Conservation (phyloP, 2,329 filamentous ascomycete species). For the Fusarium sp. region DNA sequence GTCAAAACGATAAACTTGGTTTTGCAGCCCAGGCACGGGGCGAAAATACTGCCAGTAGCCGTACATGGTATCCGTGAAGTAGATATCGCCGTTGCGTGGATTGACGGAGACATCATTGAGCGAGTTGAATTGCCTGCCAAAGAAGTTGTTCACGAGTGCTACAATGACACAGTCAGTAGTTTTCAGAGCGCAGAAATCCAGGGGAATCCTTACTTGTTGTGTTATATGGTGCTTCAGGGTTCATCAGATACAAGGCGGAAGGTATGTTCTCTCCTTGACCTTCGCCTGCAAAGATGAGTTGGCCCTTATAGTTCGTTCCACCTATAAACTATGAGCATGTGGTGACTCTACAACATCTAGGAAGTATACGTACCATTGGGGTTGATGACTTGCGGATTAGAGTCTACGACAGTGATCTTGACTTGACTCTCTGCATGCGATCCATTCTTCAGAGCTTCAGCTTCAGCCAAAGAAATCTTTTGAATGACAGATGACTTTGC, state of each 20-base stretch:
- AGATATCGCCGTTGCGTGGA: conserved; percentile 67
- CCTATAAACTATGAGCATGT: conserved; percentile 47
- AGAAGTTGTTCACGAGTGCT: conserved; percentile 69
- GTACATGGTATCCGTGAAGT: conserved; percentile 73
- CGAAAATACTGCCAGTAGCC: conserved; percentile 70
- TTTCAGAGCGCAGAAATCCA: fast-evolving
- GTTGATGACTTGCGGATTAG: conserved; percentile 59
- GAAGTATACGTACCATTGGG: conserved; percentile 56
- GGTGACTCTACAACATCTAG: fast-evolving
- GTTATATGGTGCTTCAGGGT: conserved; percentile 59
- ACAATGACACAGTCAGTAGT: not conserved
- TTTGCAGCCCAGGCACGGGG: conserved; percentile 62
- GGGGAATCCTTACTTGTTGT: conserved; percentile 53
- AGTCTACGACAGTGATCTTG: conserved; percentile 55
- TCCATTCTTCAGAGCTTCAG: conserved; percentile 46
- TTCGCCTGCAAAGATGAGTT: conserved; percentile 62
- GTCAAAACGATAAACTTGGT: conserved; percentile 70
- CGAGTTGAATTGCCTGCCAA: conserved; percentile 70
- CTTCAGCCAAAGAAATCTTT: conserved; percentile 61
- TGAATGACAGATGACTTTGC: conserved; percentile 63
- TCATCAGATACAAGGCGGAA: conserved; percentile 44
- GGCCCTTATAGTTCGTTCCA: conserved; percentile 61
- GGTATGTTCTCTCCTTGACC: conserved; percentile 57
- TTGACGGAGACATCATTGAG: conserved; percentile 69
- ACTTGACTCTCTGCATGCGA: conserved; percentile 49